phyloP scores from a whole-genome alignment of 2,329 filamentous ascomycete species.

The Diaporthe vexans region DNA sequence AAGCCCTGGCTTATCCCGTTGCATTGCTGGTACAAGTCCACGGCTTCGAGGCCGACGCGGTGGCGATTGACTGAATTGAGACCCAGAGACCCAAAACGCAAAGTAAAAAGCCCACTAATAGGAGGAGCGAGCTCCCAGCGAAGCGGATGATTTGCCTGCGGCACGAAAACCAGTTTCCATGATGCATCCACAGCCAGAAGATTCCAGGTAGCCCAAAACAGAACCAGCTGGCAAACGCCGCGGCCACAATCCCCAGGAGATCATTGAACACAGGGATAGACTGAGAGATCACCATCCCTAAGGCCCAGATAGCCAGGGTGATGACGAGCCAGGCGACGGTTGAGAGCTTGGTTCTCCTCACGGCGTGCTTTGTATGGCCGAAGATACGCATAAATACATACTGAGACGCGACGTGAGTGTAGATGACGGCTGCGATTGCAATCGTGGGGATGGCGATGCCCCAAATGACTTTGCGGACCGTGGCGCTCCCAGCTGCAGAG shows the following conservation, averaged over 20 bases:
- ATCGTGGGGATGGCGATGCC: slow-evolving; percentile 79
- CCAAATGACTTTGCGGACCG: slow-evolving; percentile 74
- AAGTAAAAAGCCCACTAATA: slow-evolving; percentile 52
- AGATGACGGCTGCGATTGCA: slow-evolving; percentile 78
- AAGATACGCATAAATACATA: slow-evolving; percentile 76
- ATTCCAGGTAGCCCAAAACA: slow-evolving; percentile 64
- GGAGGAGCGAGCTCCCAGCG: slow-evolving; percentile 48
- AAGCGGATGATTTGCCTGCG: slow-evolving; percentile 51
- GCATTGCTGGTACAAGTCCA: slow-evolving; percentile 53
- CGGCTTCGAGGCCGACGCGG: slow-evolving; percentile 48
- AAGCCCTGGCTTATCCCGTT: neutral
- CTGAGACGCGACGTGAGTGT: slow-evolving; percentile 75
- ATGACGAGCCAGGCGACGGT: slow-evolving; percentile 72
- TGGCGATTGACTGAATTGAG: slow-evolving; percentile 53
- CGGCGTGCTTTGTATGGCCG: slow-evolving; percentile 68
- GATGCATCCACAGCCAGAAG: slow-evolving; percentile 63
- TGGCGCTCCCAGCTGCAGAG: slow-evolving; percentile 65
- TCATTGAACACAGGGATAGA: slow-evolving; percentile 78
- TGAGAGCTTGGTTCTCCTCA: slow-evolving; percentile 63
- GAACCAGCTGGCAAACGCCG: slow-evolving; percentile 78
- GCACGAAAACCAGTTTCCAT: slow-evolving; percentile 55
- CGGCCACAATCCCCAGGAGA: slow-evolving; percentile 72
- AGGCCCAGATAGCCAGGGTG: slow-evolving; percentile 66
- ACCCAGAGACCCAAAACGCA: slow-evolving; percentile 57
- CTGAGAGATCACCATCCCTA: slow-evolving; percentile 77